These are phyloP conservation scores for Scortechinia acanthostroma DNA, from an alignment of 2,329 filamentous ascomycete species.

Conservation along the genomic window DNA sequence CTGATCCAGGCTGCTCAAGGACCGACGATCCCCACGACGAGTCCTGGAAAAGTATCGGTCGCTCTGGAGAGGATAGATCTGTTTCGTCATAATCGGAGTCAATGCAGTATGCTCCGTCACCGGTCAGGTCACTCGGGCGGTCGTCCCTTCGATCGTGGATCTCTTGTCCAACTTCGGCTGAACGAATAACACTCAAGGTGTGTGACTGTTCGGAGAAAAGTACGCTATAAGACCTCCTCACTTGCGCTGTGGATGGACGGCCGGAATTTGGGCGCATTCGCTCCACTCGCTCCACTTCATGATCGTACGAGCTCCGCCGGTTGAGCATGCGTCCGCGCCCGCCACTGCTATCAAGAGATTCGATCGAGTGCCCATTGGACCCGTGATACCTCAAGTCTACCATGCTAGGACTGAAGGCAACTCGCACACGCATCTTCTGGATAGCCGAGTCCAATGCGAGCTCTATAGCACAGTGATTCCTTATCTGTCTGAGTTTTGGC, in stretches of 20 bases:
- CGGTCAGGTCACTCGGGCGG: no score
- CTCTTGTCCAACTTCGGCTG: no score
- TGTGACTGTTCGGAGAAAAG: not conserved
- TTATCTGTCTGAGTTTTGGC: conserved; percentile 61
- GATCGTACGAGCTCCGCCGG: not conserved
- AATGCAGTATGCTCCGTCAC: no score
- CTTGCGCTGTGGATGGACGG: not conserved
- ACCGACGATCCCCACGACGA: no score
- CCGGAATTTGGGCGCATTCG: not conserved
- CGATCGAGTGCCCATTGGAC: not conserved
- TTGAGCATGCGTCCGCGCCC: not conserved
- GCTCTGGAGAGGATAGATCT: no score
- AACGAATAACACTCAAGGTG: no score
- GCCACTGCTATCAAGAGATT: not conserved
- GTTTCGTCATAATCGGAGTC: no score
- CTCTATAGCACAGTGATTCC: conserved; percentile 64
- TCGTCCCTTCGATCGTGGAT: no score
- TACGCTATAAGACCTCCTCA: not conserved
- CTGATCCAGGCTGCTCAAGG: no score
- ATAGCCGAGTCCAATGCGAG: conserved; percentile 52
- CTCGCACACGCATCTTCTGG: conserved; percentile 34
- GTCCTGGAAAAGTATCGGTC: no score
- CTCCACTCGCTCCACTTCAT: not conserved
- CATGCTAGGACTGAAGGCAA: conserved; percentile 34
- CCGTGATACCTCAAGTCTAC: conserved; percentile 18